Evolutionary conservation across 352 stramenopile species (phyloP).

Genomic region (Ophiocytium majus): DNA sequence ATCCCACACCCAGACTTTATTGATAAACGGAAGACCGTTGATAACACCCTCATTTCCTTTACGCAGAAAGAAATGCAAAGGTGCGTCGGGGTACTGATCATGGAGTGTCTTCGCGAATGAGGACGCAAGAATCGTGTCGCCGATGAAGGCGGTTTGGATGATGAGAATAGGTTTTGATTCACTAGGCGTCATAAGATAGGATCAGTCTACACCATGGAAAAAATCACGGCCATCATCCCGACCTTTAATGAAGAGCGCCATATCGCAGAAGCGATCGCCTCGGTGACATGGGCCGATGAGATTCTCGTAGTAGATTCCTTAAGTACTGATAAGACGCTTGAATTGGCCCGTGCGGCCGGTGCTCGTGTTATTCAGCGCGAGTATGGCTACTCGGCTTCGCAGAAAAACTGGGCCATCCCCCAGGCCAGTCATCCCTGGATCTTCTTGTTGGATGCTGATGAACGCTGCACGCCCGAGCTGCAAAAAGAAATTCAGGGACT

Average conservation of each 20-base stretch:
- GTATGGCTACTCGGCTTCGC: background rate
- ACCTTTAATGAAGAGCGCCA: constrained; percentile 8
- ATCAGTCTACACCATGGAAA: background rate
- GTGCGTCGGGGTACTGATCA: background rate
- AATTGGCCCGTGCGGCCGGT: background rate
- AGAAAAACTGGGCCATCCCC: constrained; percentile 5
- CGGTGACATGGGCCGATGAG: background rate
- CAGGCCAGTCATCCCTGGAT: background rate
- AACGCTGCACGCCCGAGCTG: background rate
- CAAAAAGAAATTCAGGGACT: background rate
- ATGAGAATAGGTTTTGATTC: constrained; percentile 2
- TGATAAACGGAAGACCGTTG: background rate
- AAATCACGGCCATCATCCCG: constrained; percentile 1
- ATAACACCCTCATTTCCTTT: constrained; percentile 4
- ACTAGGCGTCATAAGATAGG: background rate
- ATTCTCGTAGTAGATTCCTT: constrained; percentile 9
- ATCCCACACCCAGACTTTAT: constrained; percentile 10
- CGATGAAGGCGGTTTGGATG: constrained; percentile 11
- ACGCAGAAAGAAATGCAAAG: background rate
- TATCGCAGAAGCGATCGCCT: background rate
- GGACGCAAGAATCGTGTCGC: background rate
- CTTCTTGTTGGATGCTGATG: constrained; percentile 1
- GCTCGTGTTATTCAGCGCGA: background rate
- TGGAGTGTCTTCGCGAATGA: background rate
- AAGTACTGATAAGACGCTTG: background rate